These are phyloP conservation scores for Calcarisporium arbuscula DNA, from an alignment of 2,329 filamentous ascomycete species.

Conservation along the genomic window DNA sequence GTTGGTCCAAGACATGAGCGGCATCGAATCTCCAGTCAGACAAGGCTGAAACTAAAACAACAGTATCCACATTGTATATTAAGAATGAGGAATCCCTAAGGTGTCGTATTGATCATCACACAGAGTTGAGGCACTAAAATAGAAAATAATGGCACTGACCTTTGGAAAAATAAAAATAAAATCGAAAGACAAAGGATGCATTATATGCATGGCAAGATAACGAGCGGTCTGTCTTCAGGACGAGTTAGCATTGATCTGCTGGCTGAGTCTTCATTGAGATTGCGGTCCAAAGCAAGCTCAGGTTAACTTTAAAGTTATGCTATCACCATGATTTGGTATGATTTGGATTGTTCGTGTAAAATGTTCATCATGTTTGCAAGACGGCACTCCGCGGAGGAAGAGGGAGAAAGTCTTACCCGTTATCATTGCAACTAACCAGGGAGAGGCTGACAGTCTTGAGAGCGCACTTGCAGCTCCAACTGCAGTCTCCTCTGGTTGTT, in stretches of 20 bases:
- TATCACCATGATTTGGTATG: conserved; percentile 54
- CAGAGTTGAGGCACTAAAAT: conserved; percentile 20
- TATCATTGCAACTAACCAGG: conserved; percentile 6
- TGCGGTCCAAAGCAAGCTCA: conserved; percentile 38
- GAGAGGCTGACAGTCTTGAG: neutral
- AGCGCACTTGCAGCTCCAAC: conserved; percentile 15
- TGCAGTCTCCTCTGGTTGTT: conserved; percentile 7
- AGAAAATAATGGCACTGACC: conserved; percentile 31
- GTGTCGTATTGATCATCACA: conserved; percentile 57
- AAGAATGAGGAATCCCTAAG: conserved; percentile 63
- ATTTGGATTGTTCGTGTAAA: conserved; percentile 55
- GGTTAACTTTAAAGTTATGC: conserved; percentile 45
- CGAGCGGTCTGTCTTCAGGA: no score
- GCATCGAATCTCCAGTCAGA: conserved; percentile 45
- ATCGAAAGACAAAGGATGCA: conserved; percentile 7
- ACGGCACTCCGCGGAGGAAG: conserved; percentile 8
- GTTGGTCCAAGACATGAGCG: conserved; percentile 14
- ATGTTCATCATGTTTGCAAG: conserved; percentile 26
- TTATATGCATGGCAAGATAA: no score
- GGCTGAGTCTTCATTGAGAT: conserved; percentile 3
- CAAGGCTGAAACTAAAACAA: conserved; percentile 61
- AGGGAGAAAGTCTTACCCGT: conserved; percentile 7
- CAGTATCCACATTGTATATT: conserved; percentile 59
- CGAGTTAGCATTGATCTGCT: no score
- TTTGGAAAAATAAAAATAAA: conserved; percentile 28